Evolutionary conservation across 805 yeast genomes (phyloP).

Genomic region (Tetrapisispora namnaoensis): DNA sequence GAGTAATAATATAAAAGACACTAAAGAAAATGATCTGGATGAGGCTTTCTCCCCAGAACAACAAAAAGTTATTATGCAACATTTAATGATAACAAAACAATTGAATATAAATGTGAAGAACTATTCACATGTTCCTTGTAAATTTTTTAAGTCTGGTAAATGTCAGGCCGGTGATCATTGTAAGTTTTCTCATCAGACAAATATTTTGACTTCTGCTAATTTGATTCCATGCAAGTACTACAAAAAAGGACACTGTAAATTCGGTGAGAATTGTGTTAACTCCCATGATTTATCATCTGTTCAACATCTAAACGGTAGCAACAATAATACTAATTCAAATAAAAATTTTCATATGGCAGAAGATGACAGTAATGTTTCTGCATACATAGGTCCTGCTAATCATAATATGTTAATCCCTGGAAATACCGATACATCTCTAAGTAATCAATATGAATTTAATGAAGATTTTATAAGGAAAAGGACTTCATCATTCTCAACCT

Average conservation of each 20-base stretch:
- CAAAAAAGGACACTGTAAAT: conserved; percentile 93
- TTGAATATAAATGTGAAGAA: conserved; percentile 14
- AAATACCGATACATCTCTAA: too few relatives aligned
- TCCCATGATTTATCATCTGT: conserved; percentile 48
- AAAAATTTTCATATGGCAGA: neutral
- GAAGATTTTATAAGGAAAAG: neutral
- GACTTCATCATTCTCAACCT: neutral
- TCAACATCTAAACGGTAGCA: neutral
- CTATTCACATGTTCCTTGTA: conserved; percentile 85
- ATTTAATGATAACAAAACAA: conserved; percentile 21
- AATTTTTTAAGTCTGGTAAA: conserved; percentile 81
- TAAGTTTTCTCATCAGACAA: conserved; percentile 77
- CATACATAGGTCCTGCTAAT: neutral
- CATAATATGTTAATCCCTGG: neutral
- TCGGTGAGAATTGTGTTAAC: conserved; percentile 88
- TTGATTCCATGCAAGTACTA: conserved; percentile 70
- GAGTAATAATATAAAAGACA: neutral
- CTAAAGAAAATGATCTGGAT: neutral
- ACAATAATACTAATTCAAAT: neutral
- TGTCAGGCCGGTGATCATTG: conserved; percentile 93
- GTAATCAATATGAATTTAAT: neutral
- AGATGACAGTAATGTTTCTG: neutral
- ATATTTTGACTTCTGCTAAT: conserved; percentile 35
- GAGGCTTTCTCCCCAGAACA: conserved; percentile 14
- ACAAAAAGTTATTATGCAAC: conserved; percentile 20